phyloP scores from a whole-genome alignment of 129 eudicot genomes.

The Rutidosis leptorrhynchoides region DNA sequence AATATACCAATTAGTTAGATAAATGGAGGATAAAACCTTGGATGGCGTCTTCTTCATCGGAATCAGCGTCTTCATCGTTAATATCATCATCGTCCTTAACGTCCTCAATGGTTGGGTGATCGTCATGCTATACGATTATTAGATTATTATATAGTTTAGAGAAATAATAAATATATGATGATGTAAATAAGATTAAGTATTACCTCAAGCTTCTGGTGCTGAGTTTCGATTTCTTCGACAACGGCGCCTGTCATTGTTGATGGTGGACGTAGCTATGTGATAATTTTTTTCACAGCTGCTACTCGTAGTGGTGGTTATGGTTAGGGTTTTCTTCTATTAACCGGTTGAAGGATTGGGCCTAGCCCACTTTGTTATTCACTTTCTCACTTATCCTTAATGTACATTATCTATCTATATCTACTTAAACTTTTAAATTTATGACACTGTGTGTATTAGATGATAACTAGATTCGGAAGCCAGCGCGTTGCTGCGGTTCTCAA shows the following conservation, averaged over 20 bases:
- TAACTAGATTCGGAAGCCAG: too few relatives aligned
- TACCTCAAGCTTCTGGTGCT: conserved; percentile 3
- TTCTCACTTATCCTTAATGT: too few relatives aligned
- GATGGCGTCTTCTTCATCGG: conserved; percentile 28
- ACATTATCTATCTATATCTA: too few relatives aligned
- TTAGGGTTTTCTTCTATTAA: too few relatives aligned
- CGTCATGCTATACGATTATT: conserved; percentile 10
- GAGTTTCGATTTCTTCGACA: conserved; percentile 14
- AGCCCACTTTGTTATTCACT: too few relatives aligned
- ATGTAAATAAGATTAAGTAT: neutral
- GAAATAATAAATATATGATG: neutral
- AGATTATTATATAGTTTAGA: neutral
- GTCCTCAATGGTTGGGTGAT: conserved; percentile 33
- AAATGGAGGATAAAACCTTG: conserved; percentile 12
- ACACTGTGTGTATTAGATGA: too few relatives aligned
- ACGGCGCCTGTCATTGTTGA: conserved; percentile 2
- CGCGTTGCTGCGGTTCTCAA: too few relatives aligned
- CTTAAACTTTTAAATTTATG: too few relatives aligned
- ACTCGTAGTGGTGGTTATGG: too few relatives aligned
- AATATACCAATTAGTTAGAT: neutral
- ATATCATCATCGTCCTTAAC: conserved; percentile 36
- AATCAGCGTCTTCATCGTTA: conserved; percentile 26
- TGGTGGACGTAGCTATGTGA: too few relatives aligned
- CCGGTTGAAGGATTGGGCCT: too few relatives aligned
- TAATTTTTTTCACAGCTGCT: too few relatives aligned